Evolutionary conservation across 257 asterid genomes (phyloP).

Genomic region (Solanum lycopersicoides): DNA sequence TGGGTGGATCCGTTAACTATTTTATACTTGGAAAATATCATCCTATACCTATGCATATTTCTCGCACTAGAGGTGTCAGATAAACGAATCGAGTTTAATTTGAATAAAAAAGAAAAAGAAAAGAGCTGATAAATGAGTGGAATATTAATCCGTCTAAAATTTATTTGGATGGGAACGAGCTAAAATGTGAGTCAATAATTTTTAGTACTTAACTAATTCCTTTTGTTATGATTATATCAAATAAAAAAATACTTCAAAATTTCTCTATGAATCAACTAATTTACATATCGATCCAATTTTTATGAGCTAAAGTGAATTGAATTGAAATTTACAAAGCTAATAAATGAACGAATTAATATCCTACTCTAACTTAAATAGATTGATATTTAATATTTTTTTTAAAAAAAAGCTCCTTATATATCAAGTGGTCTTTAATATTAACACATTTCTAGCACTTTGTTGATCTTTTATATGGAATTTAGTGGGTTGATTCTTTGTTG

Average conservation of each 20-base stretch:
- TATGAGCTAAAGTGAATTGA: neutral
- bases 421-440: neutral
- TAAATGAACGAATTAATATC: too few relatives aligned
- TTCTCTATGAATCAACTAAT: neutral
- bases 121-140: neutral
- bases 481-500: neutral
- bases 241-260: neutral
- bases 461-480: neutral
- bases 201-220: neutral
- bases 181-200: neutral
- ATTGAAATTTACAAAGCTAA: neutral
- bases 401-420: neutral
- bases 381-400: too few relatives aligned
- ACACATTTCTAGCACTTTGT: neutral
- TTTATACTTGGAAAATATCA: neutral
- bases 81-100: neutral
- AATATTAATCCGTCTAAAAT: neutral
- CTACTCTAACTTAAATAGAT: neutral
- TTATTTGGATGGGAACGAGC: rapidly evolving
- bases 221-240: neutral
- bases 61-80: neutral
- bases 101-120: neutral
- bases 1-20: neutral
- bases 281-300: neutral
- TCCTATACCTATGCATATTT: neutral